phyloP scores from a whole-genome alignment of 73 alveolate species.

The Chromera velia region DNA sequence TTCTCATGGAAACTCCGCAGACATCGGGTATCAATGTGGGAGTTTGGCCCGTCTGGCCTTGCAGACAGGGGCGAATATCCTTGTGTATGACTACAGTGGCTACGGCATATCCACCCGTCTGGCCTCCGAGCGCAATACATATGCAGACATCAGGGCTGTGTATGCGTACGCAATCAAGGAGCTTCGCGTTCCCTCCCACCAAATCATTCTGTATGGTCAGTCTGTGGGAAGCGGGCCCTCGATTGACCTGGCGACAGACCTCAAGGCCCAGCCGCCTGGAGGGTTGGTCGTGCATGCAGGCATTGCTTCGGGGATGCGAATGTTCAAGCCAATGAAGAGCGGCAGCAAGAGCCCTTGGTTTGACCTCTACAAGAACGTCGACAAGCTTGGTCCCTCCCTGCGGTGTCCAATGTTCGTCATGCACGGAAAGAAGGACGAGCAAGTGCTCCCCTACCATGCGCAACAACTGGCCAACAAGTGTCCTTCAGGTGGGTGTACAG shows the following conservation, averaged over 20 bases:
- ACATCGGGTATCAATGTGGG: conserved; percentile 20
- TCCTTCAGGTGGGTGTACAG: no score
- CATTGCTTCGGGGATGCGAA: conserved; percentile 52
- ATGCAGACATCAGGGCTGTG: conserved; percentile 62
- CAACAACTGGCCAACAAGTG: not conserved
- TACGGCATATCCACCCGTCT: conserved; percentile 12
- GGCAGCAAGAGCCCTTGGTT: conserved; percentile 5
- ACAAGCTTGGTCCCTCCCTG: not conserved
- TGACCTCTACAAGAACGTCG: not conserved
- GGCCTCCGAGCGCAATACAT: conserved; percentile 53
- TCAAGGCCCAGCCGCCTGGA: conserved; percentile 36
- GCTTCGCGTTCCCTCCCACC: conserved; percentile 42
- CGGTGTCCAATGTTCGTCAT: not conserved
- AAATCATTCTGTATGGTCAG: conserved; percentile 63
- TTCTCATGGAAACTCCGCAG: conserved; percentile 63
- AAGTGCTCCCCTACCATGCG: not conserved
- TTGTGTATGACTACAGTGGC: conserved; percentile 26
- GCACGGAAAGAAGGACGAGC: not conserved
- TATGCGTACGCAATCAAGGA: conserved; percentile 54
- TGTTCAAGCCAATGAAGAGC: conserved; percentile 15
- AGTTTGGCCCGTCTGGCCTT: not conserved
- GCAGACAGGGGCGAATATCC: conserved; percentile 1
- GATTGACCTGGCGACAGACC: conserved; percentile 63
- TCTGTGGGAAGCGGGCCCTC: conserved; percentile 77
- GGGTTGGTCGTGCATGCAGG: conserved; percentile 61